Percentiles rank a stretch among this genome's conserved stretches.
Conservation (phyloP, 208 protist genomes). For the Wallacemonas collosoma region DNA sequence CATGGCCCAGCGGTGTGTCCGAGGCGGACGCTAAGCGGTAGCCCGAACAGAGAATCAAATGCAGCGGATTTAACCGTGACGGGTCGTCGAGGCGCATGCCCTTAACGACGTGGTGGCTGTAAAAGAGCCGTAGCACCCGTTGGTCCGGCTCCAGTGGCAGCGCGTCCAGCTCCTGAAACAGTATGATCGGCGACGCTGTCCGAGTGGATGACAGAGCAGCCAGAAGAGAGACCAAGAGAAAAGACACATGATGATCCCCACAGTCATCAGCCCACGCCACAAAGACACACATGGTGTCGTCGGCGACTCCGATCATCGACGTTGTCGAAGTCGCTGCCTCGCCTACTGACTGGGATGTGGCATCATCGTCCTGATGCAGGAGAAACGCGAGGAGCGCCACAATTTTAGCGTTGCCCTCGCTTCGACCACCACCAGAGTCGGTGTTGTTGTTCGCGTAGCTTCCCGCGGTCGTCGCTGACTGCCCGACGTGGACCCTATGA, state of each 20-base stretch:
- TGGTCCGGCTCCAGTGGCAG: constrained; percentile 28
- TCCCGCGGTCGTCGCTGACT: not conserved
- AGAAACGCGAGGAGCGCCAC: constrained; percentile 12
- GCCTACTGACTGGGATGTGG: no score
- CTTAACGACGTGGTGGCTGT: constrained; percentile 29
- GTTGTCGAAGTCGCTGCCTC: not conserved
- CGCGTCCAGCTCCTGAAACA: constrained; percentile 28
- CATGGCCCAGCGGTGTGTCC: not conserved
- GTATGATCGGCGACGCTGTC: not conserved
- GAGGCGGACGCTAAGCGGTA: not conserved
- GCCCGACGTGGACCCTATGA: not conserved
- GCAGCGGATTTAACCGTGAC: not conserved
- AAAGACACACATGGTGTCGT: constrained; percentile 33
- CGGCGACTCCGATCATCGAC: not conserved
- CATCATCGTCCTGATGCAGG: not conserved
- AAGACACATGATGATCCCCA: constrained; percentile 36
- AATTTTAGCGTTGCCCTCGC: constrained; percentile 9
- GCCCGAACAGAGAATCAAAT: constrained; percentile 13
- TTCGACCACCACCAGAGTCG: not conserved
- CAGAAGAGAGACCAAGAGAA: constrained; percentile 42
- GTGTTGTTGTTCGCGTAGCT: no score
- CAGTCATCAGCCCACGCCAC: constrained; percentile 46
- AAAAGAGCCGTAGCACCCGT: constrained; percentile 52
- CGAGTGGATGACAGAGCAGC: constrained; percentile 16
- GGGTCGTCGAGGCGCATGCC: not conserved